Evolutionary conservation across 1,284 basidiomycete genomes (phyloP).

Genomic region (Neonothopanus nambi): DNA sequence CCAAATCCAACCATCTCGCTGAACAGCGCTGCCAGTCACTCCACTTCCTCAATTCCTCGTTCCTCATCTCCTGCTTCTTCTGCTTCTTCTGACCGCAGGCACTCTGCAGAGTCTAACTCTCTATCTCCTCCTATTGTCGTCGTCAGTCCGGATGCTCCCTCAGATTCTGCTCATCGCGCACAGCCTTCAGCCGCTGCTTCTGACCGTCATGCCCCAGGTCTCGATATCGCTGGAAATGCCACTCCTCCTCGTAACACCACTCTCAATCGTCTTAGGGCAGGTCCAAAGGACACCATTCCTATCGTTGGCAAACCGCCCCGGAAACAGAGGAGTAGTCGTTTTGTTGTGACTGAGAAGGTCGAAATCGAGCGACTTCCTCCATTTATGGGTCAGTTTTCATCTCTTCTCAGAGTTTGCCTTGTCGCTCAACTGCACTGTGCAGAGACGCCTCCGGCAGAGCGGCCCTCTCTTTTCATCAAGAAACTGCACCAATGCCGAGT

Average conservation of each 20-base stretch:
- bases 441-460: conserved; percentile 91
- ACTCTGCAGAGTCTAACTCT: conserved; percentile 44
- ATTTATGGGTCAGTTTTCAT: conserved; percentile 78
- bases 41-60: conserved; percentile 4
- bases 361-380: conserved; percentile 94
- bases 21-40: conserved; percentile 1
- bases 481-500: conserved; percentile 97
- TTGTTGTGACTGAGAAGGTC: conserved; percentile 94
- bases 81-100: conserved; percentile 41
- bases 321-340: conserved; percentile 94
- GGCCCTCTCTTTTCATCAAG: conserved; percentile 89
- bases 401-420: neutral
- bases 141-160: conserved; percentile 76
- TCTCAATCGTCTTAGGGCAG: conserved; percentile 67
- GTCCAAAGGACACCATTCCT: conserved; percentile 92
- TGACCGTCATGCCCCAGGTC: conserved; percentile 34
- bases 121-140: conserved; percentile 87
- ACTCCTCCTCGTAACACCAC: conserved; percentile 63
- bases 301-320: conserved; percentile 93
- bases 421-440: conserved; percentile 21
- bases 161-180: conserved; percentile 47
- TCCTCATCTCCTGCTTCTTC: conserved; percentile 25
- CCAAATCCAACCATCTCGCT: conserved; percentile 44
- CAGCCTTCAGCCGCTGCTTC: conserved; percentile 39
- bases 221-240: conserved; percentile 26